Evolutionary conservation across 306 rosid species (phyloP).

Genomic region (Nissolia schottii): DNA sequence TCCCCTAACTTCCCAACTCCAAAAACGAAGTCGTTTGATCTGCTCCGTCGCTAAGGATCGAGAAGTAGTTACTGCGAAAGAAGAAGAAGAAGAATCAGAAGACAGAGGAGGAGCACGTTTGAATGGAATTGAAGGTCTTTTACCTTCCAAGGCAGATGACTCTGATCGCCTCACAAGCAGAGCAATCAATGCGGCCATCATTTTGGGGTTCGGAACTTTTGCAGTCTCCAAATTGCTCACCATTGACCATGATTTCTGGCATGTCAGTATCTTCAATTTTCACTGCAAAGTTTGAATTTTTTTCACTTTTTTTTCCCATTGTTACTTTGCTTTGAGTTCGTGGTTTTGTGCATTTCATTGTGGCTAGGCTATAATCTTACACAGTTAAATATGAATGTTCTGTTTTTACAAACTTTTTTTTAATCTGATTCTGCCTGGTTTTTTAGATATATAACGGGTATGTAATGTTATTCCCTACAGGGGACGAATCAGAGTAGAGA

Average conservation of each 20-base stretch:
- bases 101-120: slow-evolving; percentile 37
- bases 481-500: background rate
- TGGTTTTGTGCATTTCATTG: background rate
- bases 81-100: slow-evolving; percentile 18
- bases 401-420: background rate
- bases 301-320: background rate
- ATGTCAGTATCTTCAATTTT: slow-evolving; percentile 50
- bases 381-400: background rate
- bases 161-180: slow-evolving; percentile 39
- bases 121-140: slow-evolving; percentile 29
- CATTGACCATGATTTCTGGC: slow-evolving; percentile 91
- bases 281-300: background rate
- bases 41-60: slow-evolving; percentile 53
- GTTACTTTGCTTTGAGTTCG: background rate
- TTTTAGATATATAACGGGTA: background rate
- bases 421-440: background rate
- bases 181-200: slow-evolving; percentile 65
- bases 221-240: slow-evolving; percentile 81
- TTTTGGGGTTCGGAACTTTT: slow-evolving; percentile 83
- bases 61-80: slow-evolving; percentile 41
- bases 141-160: slow-evolving; percentile 27
- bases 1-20: slow-evolving; percentile 23
- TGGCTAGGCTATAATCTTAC: background rate
- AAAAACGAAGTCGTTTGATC: slow-evolving; percentile 36
- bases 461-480: background rate